phyloP scores from a whole-genome alignment of 805 yeast species.

The Alloascoidea hylecoeti region DNA sequence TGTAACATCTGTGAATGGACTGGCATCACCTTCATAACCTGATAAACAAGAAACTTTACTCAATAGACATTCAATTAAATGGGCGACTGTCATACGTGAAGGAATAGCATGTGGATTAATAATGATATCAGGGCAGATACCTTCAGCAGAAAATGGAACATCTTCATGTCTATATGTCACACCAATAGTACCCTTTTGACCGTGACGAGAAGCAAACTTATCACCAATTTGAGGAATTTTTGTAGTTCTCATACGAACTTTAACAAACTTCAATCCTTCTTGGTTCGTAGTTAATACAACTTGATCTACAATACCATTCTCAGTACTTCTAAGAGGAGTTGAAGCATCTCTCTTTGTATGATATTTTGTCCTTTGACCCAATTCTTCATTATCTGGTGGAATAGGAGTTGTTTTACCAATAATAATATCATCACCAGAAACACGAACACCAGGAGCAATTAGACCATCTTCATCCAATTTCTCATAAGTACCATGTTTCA shows the following conservation, averaged over 20 bases:
- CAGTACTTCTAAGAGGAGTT: slow-evolving; percentile 92
- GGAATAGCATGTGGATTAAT: slow-evolving; percentile 99
- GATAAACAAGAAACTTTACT: slow-evolving; percentile 90
- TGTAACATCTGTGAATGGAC: slow-evolving; percentile 96
- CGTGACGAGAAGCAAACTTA: slow-evolving; percentile 98
- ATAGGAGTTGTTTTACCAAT: slow-evolving; percentile 98
- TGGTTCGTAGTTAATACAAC: slow-evolving; percentile 94
- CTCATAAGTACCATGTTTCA: slow-evolving; percentile 97
- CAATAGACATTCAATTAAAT: slow-evolving; percentile 93
- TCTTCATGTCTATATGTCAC: slow-evolving; percentile 97
- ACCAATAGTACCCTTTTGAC: slow-evolving; percentile 99
- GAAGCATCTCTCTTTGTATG: slow-evolving; percentile 99
- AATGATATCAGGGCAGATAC: slow-evolving; percentile 92
- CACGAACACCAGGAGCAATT: slow-evolving; percentile 96
- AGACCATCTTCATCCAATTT: slow-evolving; percentile 97
- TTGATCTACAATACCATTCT: slow-evolving; percentile 97
- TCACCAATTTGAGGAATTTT: slow-evolving; percentile 98
- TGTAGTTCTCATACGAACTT: slow-evolving; percentile 98
- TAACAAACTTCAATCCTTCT: slow-evolving; percentile 94
- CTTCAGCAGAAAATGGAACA: slow-evolving; percentile 95
- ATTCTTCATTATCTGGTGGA: slow-evolving; percentile 97
- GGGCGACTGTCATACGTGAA: slow-evolving; percentile 99
- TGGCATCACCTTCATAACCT: slow-evolving; percentile 98
- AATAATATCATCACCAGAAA: slow-evolving; percentile 96
- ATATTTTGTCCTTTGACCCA: slow-evolving; percentile 96